A percentile compares a stretch with the other conserved stretches of the same genome.
phyloP scores from a whole-genome alignment of 164 flowering plant species.

The Paratinospora sagittata region DNA sequence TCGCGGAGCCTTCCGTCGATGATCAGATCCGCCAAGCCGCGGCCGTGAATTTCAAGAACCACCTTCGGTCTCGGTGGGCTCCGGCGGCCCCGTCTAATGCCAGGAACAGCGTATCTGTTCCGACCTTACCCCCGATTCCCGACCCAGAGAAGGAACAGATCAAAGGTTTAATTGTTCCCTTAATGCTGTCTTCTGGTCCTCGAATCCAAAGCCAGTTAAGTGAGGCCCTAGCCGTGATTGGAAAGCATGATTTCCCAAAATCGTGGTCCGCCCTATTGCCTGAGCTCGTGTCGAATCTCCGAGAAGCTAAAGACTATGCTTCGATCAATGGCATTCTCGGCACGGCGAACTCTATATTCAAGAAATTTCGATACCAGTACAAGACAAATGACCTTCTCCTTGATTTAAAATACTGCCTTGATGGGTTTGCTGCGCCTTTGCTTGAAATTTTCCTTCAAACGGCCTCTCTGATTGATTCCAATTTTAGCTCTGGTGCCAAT shows the following conservation, averaged over 20 bases:
- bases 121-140: constrained; percentile 28
- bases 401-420: constrained; percentile 81
- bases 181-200: constrained; percentile 62
- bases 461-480: constrained; percentile 41
- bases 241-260: constrained; percentile 83
- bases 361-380: constrained; percentile 71
- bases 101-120: constrained; percentile 7
- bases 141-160: constrained; percentile 72
- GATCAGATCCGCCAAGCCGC: constrained; percentile 84
- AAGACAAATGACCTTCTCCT: constrained; percentile 61
- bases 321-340: constrained; percentile 80
- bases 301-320: constrained; percentile 48
- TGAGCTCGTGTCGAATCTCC: constrained; percentile 54
- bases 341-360: constrained; percentile 74
- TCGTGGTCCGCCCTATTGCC: constrained; percentile 73
- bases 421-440: constrained; percentile 63
- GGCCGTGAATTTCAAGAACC: constrained; percentile 87
- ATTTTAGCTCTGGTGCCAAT: constrained; percentile 28
- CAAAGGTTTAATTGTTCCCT: constrained; percentile 60
- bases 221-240: constrained; percentile 75
- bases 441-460: constrained; percentile 60
- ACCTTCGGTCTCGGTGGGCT: constrained; percentile 64
- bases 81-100: constrained; percentile 18
- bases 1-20: constrained; percentile 55
- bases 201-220: constrained; percentile 73